Evolutionary conservation across 2,329 filamentous ascomycete species (phyloP).

Genomic region (Phialophora expanda): DNA sequence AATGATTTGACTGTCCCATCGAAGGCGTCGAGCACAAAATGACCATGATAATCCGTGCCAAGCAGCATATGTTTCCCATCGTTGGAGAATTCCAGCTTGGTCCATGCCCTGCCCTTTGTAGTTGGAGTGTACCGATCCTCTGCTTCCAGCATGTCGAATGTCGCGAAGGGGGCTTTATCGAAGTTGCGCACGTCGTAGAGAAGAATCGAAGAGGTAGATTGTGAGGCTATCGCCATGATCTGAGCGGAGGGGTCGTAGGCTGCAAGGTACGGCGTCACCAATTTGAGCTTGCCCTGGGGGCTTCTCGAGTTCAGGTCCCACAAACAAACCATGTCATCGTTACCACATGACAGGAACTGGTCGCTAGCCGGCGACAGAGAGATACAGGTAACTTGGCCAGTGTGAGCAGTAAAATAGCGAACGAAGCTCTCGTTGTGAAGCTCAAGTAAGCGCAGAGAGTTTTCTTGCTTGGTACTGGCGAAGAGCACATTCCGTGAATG

Average conservation of each 20-base stretch:
- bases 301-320: constrained; percentile 87
- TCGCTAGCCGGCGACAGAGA: constrained; percentile 84
- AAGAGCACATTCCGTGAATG: constrained; percentile 90
- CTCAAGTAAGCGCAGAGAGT: constrained; percentile 85
- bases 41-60: constrained; percentile 80
- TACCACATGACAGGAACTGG: constrained; percentile 87
- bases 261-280: constrained; percentile 79
- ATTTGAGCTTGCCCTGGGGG: constrained; percentile 77
- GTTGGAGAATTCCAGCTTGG: constrained; percentile 91
- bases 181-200: constrained; percentile 95
- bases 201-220: constrained; percentile 76
- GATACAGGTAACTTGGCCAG: constrained; percentile 80
- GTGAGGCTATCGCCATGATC: constrained; percentile 87
- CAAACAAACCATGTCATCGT: constrained; percentile 87
- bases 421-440: constrained; percentile 93
- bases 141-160: constrained; percentile 72
- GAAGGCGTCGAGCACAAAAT: constrained; percentile 94
- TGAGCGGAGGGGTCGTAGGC: constrained; percentile 91
- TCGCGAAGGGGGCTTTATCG: constrained; percentile 86
- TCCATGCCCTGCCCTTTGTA: constrained; percentile 68
- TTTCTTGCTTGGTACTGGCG: constrained; percentile 91
- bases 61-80: constrained; percentile 87
- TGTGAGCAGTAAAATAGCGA: constrained; percentile 93
- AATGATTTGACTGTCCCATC: constrained; percentile 79
- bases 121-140: constrained; percentile 61